Evolutionary conservation across 345 rosid genomes (phyloP).

Genomic region (Lepidium aucheri): DNA sequence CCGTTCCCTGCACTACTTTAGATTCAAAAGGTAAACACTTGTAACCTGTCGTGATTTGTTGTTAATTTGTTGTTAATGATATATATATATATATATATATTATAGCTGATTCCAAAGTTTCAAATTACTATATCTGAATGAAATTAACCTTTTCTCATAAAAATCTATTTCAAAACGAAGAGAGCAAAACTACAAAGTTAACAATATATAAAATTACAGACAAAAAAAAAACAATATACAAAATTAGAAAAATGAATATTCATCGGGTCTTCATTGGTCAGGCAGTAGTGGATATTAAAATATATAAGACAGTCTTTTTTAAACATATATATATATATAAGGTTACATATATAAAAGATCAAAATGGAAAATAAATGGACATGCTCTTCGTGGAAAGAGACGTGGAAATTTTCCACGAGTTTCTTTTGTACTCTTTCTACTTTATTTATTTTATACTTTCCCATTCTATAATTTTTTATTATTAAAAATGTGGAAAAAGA

Average conservation of each 20-base stretch:
- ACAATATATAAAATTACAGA: too few species aligned
- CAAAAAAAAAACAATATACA: too few species aligned
- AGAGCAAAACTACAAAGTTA: background rate
- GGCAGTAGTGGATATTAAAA: too few species aligned
- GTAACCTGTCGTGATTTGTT: background rate
- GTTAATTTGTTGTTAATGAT: background rate
- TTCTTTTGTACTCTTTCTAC: slow-evolving; percentile 7
- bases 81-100: too few species aligned
- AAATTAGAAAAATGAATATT: background rate
- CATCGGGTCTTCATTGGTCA: slow-evolving; percentile 12
- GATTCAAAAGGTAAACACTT: background rate
- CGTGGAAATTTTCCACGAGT: slow-evolving; percentile 13
- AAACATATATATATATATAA: background rate
- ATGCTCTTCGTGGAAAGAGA: slow-evolving; percentile 23
- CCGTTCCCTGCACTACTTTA: too few species aligned
- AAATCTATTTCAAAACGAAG: background rate
- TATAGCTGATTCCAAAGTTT: background rate
- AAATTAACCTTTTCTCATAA: background rate
- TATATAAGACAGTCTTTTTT: too few species aligned
- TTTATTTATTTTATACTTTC: background rate
- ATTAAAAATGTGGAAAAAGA: background rate
- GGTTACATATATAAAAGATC: background rate
- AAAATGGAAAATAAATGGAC: slow-evolving; percentile 9
- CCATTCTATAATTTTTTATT: background rate
- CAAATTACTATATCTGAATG: background rate